A percentile compares a stretch with the other conserved stretches of the same genome.
These are phyloP conservation scores for Scedosporium apiospermum DNA, from an alignment of 2,329 filamentous ascomycete genomes.

Conservation along the genomic window DNA sequence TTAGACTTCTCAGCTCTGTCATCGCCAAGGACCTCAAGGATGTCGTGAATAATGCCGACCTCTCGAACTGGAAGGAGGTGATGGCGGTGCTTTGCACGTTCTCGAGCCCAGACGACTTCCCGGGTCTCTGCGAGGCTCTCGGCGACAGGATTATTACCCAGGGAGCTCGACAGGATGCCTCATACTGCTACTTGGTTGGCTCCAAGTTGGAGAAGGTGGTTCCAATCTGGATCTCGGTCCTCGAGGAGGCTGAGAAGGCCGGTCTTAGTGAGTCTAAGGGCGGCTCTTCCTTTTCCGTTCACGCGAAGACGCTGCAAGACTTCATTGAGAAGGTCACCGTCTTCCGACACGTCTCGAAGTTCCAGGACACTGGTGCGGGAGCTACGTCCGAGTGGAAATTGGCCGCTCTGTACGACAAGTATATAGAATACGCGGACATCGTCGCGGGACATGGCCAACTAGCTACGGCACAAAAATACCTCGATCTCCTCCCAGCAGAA, in stretches of 20 bases:
- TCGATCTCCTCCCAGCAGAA: conserved; percentile 72
- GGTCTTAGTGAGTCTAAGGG: conserved; percentile 58
- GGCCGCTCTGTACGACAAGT: conserved; percentile 80
- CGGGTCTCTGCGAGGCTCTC: conserved; percentile 88
- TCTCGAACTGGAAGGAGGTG: conserved; percentile 91
- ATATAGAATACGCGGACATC: conserved; percentile 94
- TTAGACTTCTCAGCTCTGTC: conserved; percentile 82
- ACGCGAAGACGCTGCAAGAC: conserved; percentile 77
- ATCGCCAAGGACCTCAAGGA: conserved; percentile 98
- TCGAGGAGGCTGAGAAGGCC: conserved; percentile 73
- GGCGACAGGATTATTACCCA: conserved; percentile 81
- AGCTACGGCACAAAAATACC: conserved; percentile 78
- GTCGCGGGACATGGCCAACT: conserved; percentile 84
- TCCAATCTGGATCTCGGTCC: conserved; percentile 82
- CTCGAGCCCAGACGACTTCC: conserved; percentile 81
- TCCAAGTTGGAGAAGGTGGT: conserved; percentile 98
- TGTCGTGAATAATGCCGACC: conserved; percentile 89
- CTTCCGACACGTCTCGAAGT: conserved; percentile 89
- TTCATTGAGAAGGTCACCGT: conserved; percentile 98
- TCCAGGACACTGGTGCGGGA: conserved; percentile 66
- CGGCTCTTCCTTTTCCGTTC: conserved; percentile 83
- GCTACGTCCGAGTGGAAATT: conserved; percentile 82
- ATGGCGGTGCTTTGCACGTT: conserved; percentile 96
- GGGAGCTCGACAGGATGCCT: conserved; percentile 77
- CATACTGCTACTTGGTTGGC: conserved; percentile 91